A percentile compares a stretch with the other conserved stretches of the same genome.
These are phyloP conservation scores for Fomitopsis palustris DNA, from an alignment of 1,284 basidiomycete species.

Conservation along the genomic window DNA sequence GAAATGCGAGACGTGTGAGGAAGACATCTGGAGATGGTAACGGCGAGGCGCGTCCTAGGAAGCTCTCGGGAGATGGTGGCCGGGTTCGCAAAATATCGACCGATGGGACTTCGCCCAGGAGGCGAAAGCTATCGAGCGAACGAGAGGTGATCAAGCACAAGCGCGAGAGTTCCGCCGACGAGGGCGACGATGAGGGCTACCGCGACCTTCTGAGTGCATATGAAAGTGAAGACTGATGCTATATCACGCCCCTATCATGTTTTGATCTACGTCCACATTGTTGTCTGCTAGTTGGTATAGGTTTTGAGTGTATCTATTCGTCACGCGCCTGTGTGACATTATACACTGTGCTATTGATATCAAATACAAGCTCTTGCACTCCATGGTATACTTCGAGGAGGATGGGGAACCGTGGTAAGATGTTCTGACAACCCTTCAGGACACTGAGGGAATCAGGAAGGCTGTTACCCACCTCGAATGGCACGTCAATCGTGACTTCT, in stretches of 20 bases:
- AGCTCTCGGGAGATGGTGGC: slow-evolving; percentile 26
- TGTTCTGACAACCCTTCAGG: slow-evolving; percentile 39
- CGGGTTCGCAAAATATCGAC: slow-evolving; percentile 31
- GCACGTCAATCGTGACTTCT: slow-evolving; percentile 39
- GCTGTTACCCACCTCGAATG: slow-evolving; percentile 44
- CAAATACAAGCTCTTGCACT: slow-evolving; percentile 38
- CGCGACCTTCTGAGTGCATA: slow-evolving; percentile 75
- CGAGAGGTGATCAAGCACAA: slow-evolving; percentile 33
- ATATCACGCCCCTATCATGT: not conserved
- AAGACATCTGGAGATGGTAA: slow-evolving; percentile 44
- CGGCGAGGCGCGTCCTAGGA: slow-evolving; percentile 30
- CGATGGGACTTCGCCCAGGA: slow-evolving; percentile 25
- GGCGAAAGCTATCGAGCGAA: slow-evolving; percentile 36
- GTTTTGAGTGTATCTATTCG: slow-evolving; percentile 8
- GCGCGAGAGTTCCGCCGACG: slow-evolving; percentile 61
- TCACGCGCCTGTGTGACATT: slow-evolving; percentile 1
- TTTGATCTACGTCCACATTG: not conserved
- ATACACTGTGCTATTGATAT: slow-evolving; percentile 1
- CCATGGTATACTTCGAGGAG: slow-evolving; percentile 56
- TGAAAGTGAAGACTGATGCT: slow-evolving; percentile 54
- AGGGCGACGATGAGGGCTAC: slow-evolving; percentile 77
- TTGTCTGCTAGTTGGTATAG: not conserved
- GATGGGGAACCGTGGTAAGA: slow-evolving; percentile 60
- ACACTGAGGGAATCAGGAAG: not conserved
- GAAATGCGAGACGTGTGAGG: slow-evolving; percentile 36